A percentile compares a stretch with the other conserved stretches of the same genome.
These are phyloP conservation scores for Phytomonas sp. DNA, from an alignment of 208 protist species.

Conservation along the genomic window DNA sequence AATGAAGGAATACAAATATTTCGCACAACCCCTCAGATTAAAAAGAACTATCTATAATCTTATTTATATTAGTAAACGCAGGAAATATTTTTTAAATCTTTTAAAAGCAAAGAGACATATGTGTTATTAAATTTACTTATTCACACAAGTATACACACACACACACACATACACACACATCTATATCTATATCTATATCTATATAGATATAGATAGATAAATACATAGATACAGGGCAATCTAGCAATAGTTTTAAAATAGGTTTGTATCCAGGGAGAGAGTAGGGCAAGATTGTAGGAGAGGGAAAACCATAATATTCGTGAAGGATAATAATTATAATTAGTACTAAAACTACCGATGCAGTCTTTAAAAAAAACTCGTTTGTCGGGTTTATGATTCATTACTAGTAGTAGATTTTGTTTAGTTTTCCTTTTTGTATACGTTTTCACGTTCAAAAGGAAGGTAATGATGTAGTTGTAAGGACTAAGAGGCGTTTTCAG, in stretches of 20 bases:
- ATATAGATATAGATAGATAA: neutral
- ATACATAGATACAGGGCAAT: neutral
- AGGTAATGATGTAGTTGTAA: slow-evolving; percentile 2
- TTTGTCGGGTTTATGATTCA: neutral
- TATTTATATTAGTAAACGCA: neutral
- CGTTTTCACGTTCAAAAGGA: neutral
- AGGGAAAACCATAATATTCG: neutral
- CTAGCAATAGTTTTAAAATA: neutral
- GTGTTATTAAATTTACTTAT: too few species aligned
- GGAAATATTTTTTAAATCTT: neutral
- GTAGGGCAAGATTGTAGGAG: neutral
- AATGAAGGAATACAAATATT: neutral
- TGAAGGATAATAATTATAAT: neutral
- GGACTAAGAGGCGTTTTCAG: slow-evolving; percentile 3
- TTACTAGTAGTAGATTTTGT: neutral
- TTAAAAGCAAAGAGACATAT: neutral
- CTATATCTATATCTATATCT: neutral
- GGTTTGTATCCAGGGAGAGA: neutral
- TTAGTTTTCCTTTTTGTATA: neutral
- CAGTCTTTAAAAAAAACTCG: too few species aligned
- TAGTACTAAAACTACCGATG: slow-evolving; percentile 5
- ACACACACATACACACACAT: neutral
- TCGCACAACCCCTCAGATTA: neutral
- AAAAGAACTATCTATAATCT: neutral
- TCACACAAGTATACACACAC: too few species aligned